Conservation (phyloP, 305 asterid species). For the Caryopteris hybrid region DNA sequence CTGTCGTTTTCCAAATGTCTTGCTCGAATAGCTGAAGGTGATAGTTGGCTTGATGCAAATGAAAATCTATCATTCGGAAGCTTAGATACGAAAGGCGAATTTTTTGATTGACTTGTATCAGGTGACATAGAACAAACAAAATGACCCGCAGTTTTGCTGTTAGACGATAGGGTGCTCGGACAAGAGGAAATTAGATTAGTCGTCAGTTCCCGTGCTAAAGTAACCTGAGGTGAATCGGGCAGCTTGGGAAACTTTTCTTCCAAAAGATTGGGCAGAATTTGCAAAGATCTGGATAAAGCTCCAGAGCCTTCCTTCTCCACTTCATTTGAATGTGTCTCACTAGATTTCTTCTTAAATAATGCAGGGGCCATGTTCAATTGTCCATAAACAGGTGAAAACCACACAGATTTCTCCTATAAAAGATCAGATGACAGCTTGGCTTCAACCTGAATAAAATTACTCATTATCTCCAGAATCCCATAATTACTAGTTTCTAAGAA, state of each 20-base stretch:
- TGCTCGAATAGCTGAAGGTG: constrained; percentile 28
- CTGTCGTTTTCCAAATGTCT: constrained; percentile 23
- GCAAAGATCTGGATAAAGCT: constrained; percentile 41
- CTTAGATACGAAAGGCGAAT: constrained; percentile 36
- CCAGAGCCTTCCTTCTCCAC: constrained; percentile 47
- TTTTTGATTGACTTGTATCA: constrained; percentile 22
- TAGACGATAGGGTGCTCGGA: constrained; percentile 17
- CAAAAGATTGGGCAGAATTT: constrained; percentile 38
- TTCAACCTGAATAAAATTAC: not conserved
- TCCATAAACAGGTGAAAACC: constrained; percentile 32
- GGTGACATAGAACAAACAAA: constrained; percentile 39
- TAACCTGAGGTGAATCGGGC: constrained; percentile 33
- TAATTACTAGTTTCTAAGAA: not conserved
- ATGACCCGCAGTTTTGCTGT: constrained; percentile 29
- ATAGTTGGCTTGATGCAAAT: constrained; percentile 21
- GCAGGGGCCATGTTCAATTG: constrained; percentile 46
- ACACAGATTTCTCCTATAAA: not conserved
- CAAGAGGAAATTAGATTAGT: constrained; percentile 23
- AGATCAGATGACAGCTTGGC: not conserved
- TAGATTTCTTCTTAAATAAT: constrained; percentile 45
- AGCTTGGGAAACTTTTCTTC: constrained; percentile 44
- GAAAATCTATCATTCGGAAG: constrained; percentile 24
- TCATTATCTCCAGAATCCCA: not conserved
- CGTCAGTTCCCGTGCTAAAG: constrained; percentile 23
- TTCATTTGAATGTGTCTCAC: constrained; percentile 33